phyloP scores from a whole-genome alignment of 306 rosid genomes.

The Nissolia schottii region DNA sequence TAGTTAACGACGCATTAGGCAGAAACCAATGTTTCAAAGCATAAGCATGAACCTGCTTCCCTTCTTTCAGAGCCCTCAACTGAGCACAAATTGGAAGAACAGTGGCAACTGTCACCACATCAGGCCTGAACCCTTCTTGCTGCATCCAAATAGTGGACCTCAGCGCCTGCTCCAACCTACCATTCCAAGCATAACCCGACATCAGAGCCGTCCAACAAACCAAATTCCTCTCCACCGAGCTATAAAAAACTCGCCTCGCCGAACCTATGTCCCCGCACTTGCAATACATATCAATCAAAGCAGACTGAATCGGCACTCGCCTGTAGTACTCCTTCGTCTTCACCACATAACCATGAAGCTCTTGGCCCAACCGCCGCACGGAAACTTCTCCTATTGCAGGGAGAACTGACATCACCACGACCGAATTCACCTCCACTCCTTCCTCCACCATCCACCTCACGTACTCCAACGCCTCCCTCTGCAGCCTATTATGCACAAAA shows the following conservation, averaged over 20 bases:
- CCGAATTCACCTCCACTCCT: constrained; percentile 53
- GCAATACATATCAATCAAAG: constrained; percentile 84
- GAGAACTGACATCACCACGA: constrained; percentile 57
- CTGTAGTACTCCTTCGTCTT: constrained; percentile 51
- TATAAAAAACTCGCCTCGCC: constrained; percentile 61
- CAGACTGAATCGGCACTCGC: constrained; percentile 59
- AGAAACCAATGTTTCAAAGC: constrained; percentile 67
- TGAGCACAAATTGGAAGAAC: constrained; percentile 72
- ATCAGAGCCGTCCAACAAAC: constrained; percentile 86
- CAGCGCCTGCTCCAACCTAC: constrained; percentile 72
- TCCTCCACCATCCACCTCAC: constrained; percentile 57
- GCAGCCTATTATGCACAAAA: constrained; percentile 58
- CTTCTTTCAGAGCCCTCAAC: constrained; percentile 54
- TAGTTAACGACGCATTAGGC: constrained; percentile 59
- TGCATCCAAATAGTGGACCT: constrained; percentile 85
- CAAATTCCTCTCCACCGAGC: constrained; percentile 59
- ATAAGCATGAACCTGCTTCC: constrained; percentile 80
- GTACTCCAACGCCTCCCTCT: constrained; percentile 62
- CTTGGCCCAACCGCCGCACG: constrained; percentile 51
- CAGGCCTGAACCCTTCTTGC: constrained; percentile 87
- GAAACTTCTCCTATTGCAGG: constrained; percentile 61
- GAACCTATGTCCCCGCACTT: constrained; percentile 72
- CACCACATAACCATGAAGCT: constrained; percentile 69
- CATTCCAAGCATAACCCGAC: constrained; percentile 68
- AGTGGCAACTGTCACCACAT: constrained; percentile 65